These are phyloP conservation scores for Cystobasidium pallidum DNA, from an alignment of 1,284 basidiomycete species.

Conservation along the genomic window DNA sequence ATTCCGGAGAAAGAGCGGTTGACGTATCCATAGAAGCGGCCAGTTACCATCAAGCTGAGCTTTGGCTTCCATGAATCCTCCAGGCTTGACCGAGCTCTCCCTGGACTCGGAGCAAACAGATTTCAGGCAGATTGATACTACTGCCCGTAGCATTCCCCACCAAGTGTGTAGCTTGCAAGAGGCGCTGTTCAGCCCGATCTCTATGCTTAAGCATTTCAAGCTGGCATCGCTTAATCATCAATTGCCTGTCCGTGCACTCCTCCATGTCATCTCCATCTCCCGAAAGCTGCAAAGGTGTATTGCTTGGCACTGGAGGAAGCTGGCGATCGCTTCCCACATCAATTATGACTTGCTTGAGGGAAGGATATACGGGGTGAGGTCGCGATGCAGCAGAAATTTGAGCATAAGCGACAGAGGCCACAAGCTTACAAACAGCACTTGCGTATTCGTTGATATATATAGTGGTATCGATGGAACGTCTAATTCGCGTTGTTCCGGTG, in stretches of 20 bases:
- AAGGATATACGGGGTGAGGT: slow-evolving; percentile 8
- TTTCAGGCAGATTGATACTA: neutral
- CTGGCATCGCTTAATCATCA: neutral
- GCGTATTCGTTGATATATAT: slow-evolving; percentile 27
- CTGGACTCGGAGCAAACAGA: neutral
- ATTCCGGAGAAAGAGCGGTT: too few species aligned
- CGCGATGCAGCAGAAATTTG: neutral
- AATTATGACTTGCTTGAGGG: neutral
- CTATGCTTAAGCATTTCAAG: neutral
- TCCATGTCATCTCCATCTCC: neutral
- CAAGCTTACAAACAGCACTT: slow-evolving; percentile 1
- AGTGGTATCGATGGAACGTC: slow-evolving; percentile 7
- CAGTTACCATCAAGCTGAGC: neutral
- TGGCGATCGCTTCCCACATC: slow-evolving; percentile 14
- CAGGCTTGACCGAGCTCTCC: neutral
- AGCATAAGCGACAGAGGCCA: slow-evolving; percentile 2
- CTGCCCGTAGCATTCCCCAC: too few species aligned
- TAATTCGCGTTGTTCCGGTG: neutral
- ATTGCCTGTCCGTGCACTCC: slow-evolving; percentile 6
- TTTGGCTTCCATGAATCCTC: neutral
- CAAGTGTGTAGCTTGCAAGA: neutral
- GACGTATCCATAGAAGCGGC: too few species aligned
- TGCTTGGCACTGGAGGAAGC: neutral
- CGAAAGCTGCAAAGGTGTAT: neutral
- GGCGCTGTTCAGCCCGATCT: slow-evolving; percentile 2